Base-by-base conservation (phyloP, 164 flowering plant species). In the Hamamelis virginiana region DNA sequence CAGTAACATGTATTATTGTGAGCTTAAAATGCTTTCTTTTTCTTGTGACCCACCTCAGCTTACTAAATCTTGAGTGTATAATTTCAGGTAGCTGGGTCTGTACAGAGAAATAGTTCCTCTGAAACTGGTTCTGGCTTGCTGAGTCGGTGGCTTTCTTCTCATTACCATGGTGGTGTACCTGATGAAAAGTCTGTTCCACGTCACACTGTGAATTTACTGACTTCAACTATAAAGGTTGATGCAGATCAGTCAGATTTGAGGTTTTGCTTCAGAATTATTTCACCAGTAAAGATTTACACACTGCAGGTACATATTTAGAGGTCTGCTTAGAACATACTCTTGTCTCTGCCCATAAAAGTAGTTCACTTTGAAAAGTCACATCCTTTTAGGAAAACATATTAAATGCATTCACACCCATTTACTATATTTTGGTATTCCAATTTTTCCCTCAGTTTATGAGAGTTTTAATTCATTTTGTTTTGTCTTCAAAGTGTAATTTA, bases 171-270 rank as follows among this genome's bases (percentile, higher is more conserved):
- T 56, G 95, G 94, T 19, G 87, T 87, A 13, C 90, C 90, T 79
- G 99, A 93, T 77, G 99, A 95, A 74, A 92, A 90, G 73, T 80
- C 99, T 70, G 96, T 85, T 70, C 95, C 97, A 65, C 96, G 83
- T 75, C 97, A 91, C 75, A 96, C 97, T 18, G 97, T 96, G 69
- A 91, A 96, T 81, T 84, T 96, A 71, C 87, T 93, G 55, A 96
- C 99, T 21, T 96, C 99, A 64, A 96, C 99, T 65, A 96, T 96
- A 63, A 96, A 96, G 77, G 87, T 84, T 74, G 98, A 96, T 82
- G 96, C 97, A 4, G 98, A 96, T 61, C 98, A 91, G 81, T 89
- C 97, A 65, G 99, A 96, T 80, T 80, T 96, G 74, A 83, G 99
- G 68, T 93, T 96, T 76, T 96, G 98, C 80, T 96, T 96, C 81